phyloP scores from a whole-genome alignment of 371 early-diverging fungal genomes.

The Basidiobolus heterosporus region DNA sequence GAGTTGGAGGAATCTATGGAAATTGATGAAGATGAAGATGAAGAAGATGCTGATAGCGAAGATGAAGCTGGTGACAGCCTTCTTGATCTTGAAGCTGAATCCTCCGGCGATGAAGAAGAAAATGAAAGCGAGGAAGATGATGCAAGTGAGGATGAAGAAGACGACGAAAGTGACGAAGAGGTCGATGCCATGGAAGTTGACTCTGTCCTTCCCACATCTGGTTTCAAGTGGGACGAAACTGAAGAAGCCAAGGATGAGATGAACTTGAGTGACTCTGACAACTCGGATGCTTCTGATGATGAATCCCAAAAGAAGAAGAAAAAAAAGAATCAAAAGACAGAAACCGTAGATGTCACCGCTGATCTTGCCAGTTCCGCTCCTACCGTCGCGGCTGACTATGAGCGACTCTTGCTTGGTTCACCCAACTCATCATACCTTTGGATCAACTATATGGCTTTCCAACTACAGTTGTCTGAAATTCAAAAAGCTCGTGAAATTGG shows the following conservation, averaged over 20 bases:
- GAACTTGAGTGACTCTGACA: slow-evolving; percentile 4
- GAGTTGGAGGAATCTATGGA: slow-evolving; percentile 21
- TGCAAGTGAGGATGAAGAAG: slow-evolving; percentile 12
- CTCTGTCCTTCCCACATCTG: not conserved
- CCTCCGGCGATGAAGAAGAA: slow-evolving; percentile 17
- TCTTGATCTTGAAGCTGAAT: slow-evolving; percentile 26
- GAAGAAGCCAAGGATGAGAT: slow-evolving; percentile 7
- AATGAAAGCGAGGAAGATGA: slow-evolving; percentile 8
- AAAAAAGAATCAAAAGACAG: slow-evolving; percentile 28
- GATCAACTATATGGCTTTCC: slow-evolving; percentile 96
- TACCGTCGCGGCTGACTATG: slow-evolving; percentile 55
- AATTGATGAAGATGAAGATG: slow-evolving; percentile 15
- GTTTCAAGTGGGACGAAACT: slow-evolving; percentile 1
- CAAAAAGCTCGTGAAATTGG: slow-evolving; percentile 81
- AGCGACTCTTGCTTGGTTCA: slow-evolving; percentile 75
- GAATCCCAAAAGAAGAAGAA: slow-evolving; percentile 14
- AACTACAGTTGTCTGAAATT: slow-evolving; percentile 74
- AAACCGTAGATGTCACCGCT: slow-evolving; percentile 30
- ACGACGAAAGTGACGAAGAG: slow-evolving; percentile 4
- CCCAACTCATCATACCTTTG: slow-evolving; percentile 91
- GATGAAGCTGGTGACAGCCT: slow-evolving; percentile 24
- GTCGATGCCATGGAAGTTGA: slow-evolving; percentile 2
- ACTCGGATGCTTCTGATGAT: slow-evolving; percentile 19
- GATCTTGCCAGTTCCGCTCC: slow-evolving; percentile 34
- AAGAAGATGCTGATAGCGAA: slow-evolving; percentile 21